These are phyloP conservation scores for Crithidia bombi DNA, from an alignment of 208 protist species.

Conservation along the genomic window DNA sequence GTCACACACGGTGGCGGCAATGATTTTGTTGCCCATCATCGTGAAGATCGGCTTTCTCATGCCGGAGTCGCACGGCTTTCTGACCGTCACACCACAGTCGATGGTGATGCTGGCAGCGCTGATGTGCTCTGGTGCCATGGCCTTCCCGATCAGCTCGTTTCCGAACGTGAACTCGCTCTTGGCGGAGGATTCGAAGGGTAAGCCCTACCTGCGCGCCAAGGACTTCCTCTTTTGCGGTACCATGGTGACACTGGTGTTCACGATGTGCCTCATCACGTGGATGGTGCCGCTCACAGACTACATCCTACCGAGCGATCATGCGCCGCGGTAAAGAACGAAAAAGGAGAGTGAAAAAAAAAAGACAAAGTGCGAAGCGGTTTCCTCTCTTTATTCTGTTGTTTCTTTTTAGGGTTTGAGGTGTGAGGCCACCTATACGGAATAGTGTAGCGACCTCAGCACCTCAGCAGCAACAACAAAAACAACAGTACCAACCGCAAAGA, in stretches of 20 bases:
- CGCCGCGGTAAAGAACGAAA: background rate
- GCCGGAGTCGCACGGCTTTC: conserved; percentile 51
- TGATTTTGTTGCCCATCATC: conserved; percentile 94
- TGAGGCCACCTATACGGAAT: too few relatives aligned
- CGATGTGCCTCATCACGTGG: conserved; percentile 75
- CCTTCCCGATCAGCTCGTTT: conserved; percentile 95
- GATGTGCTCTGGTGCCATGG: conserved; percentile 94
- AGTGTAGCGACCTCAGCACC: background rate
- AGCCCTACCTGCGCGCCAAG: conserved; percentile 87
- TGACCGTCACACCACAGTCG: conserved; percentile 72
- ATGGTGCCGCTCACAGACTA: conserved; percentile 85
- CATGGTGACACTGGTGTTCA: conserved; percentile 70
- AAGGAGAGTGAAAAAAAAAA: conserved; percentile 4
- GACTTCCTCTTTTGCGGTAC: conserved; percentile 90
- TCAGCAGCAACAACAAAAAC: too few relatives aligned
- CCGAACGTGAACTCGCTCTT: conserved; percentile 94
- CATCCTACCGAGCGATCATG: conserved; percentile 42
- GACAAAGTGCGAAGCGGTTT: background rate
- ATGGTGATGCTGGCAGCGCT: conserved; percentile 86
- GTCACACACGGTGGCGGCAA: conserved; percentile 94
- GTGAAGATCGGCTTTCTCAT: conserved; percentile 88
- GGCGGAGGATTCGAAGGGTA: conserved; percentile 84
- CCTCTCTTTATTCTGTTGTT: too few relatives aligned
- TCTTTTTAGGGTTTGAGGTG: too few relatives aligned
- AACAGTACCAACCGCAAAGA: too few relatives aligned